Evolutionary conservation across 1,139 yeast genomes (phyloP).

Genomic region (Candida pseudoviswanathii): DNA sequence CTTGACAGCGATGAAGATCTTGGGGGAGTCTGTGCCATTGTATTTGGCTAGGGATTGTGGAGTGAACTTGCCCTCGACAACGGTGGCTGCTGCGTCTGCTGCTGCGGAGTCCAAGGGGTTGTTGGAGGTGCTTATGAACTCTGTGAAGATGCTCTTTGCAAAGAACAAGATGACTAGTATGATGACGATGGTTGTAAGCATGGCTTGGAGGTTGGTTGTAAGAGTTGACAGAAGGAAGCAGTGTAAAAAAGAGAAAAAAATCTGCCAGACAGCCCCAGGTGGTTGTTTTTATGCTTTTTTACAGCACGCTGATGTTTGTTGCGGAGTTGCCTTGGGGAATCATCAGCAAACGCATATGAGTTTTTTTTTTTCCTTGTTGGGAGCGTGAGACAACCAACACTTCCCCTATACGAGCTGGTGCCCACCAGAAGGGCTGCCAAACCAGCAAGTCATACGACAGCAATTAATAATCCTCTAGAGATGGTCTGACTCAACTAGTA

Average conservation of each 20-base stretch:
- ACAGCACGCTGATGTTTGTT: too few relatives aligned
- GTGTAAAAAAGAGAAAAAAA: too few relatives aligned
- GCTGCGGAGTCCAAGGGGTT: slow-evolving; percentile 17
- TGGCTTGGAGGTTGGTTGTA: too few relatives aligned
- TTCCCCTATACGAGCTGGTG: not conserved
- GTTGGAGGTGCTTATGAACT: slow-evolving; percentile 19
- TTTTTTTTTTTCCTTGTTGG: not conserved
- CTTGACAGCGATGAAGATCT: slow-evolving; percentile 78
- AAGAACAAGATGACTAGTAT: slow-evolving; percentile 26
- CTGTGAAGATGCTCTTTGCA: slow-evolving; percentile 24
- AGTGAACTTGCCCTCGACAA: slow-evolving; percentile 78
- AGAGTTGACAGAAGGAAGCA: too few relatives aligned
- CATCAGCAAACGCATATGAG: not conserved
- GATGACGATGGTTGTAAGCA: slow-evolving; percentile 30
- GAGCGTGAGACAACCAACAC: not conserved
- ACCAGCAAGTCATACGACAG: not conserved
- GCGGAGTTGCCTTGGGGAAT: not conserved
- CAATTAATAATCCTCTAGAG: not conserved
- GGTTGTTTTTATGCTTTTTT: too few relatives aligned
- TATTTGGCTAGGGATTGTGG: slow-evolving; percentile 71
- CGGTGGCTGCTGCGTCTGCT: slow-evolving; percentile 46
- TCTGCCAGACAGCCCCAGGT: too few relatives aligned
- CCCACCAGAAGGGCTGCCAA: not conserved
- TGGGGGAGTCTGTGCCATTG: slow-evolving; percentile 79
- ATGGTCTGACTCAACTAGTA: too few relatives aligned